Evolutionary conservation across 208 protist species (phyloP).

Genomic region (Trypanosoma caninum): DNA sequence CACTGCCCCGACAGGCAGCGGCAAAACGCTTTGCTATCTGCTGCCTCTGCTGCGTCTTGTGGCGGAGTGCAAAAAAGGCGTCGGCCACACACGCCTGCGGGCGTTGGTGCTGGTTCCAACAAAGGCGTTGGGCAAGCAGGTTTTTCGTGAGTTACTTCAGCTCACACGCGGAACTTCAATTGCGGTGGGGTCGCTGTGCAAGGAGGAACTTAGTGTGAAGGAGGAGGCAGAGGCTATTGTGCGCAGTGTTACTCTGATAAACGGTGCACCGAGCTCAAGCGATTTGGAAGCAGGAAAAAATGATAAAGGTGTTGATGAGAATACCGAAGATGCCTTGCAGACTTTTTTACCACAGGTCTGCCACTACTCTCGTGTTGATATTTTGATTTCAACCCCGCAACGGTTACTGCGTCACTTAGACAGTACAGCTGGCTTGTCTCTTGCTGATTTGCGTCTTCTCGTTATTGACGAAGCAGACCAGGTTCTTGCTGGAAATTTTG

Average conservation of each 20-base stretch:
- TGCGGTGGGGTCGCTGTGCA: conserved; percentile 52
- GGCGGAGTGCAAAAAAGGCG: conserved; percentile 46
- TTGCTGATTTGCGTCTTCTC: conserved; percentile 61
- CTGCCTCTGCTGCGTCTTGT: conserved; percentile 70
- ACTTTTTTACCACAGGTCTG: background rate
- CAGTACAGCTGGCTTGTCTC: conserved; percentile 48
- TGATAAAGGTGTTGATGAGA: background rate
- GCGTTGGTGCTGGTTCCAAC: conserved; percentile 83
- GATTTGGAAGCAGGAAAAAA: background rate
- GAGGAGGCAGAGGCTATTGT: conserved; percentile 54
- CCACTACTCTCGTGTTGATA: conserved; percentile 74
- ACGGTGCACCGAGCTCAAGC: background rate
- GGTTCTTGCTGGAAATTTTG: conserved; percentile 76
- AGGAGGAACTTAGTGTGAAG: conserved; percentile 33
- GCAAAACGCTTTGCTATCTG: conserved; percentile 90
- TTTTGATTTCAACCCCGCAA: conserved; percentile 84
- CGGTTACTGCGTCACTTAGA: conserved; percentile 79
- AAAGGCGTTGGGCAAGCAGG: conserved; percentile 74
- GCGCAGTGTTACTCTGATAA: conserved; percentile 32
- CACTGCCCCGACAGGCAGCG: conserved; percentile 87
- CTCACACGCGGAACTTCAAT: conserved; percentile 75
- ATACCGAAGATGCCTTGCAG: background rate
- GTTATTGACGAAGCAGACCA: conserved; percentile 91
- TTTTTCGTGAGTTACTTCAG: conserved; percentile 56
- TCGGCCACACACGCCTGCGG: conserved; percentile 64